Evolutionary conservation across 495 filamentous ascomycete species (phyloP).

Genomic region (Penicillium steckii): DNA sequence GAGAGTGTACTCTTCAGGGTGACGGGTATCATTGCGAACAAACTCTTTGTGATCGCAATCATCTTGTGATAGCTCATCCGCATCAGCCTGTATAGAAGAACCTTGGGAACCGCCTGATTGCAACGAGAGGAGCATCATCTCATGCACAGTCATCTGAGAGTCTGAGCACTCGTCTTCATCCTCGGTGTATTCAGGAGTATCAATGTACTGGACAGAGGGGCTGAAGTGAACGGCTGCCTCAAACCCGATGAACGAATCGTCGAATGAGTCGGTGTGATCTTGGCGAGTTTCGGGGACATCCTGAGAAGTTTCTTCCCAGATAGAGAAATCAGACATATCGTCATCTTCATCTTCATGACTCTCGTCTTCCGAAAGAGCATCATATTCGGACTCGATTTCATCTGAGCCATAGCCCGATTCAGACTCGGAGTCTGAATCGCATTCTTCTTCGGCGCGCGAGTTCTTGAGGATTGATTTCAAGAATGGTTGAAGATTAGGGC

Average conservation of each 20-base stretch:
- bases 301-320: conserved; percentile 36
- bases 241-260: conserved; percentile 44
- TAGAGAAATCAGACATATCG: conserved; percentile 34
- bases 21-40: conserved; percentile 16
- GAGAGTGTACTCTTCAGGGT: conserved; percentile 38
- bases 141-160: conserved; percentile 41
- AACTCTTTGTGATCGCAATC: conserved; percentile 14
- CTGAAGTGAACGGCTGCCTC: conserved; percentile 41
- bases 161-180: conserved; percentile 25
- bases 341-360: conserved; percentile 27
- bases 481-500: conserved; percentile 24
- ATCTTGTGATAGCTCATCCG: conserved; percentile 16
- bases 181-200: conserved; percentile 18
- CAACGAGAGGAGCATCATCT: conserved; percentile 41
- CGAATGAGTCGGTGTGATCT: conserved; percentile 37
- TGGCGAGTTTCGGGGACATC: conserved; percentile 32
- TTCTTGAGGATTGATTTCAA: conserved; percentile 46
- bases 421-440: conserved; percentile 29
- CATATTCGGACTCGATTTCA: conserved; percentile 35
- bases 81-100: conserved; percentile 12
- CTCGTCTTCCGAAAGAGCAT: conserved; percentile 28
- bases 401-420: conserved; percentile 48
- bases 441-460: conserved; percentile 27
- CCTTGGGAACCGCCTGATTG: conserved; percentile 18
- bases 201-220: conserved; percentile 38